Evolutionary conservation across 1,139 yeast species (phyloP).

Genomic region (Geotrichum reessii): DNA sequence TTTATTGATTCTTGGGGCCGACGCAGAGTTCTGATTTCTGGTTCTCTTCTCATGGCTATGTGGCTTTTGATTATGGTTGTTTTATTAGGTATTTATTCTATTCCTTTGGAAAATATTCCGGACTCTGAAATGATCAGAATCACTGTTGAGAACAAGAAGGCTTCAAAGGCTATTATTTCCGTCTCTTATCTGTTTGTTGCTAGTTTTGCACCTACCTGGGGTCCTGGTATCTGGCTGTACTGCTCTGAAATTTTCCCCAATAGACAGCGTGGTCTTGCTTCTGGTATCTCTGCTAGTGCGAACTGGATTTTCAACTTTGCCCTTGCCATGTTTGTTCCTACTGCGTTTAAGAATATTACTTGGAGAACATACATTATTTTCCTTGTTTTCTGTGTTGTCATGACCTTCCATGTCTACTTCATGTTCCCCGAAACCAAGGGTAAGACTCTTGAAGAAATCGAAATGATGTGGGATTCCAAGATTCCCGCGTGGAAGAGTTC

Average conservation of each 20-base stretch:
- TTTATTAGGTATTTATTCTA: constrained; percentile 40
- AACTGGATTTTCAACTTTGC: no score
- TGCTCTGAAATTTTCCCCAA: constrained; percentile 54
- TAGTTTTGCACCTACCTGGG: constrained; percentile 69
- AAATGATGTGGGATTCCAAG: no score
- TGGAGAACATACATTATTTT: no score
- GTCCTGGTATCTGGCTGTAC: constrained; percentile 56
- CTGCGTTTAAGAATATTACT: no score
- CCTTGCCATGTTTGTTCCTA: no score
- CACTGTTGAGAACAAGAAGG: constrained; percentile 37
- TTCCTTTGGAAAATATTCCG: constrained; percentile 34
- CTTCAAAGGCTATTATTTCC: constrained; percentile 51
- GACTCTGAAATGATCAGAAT: constrained; percentile 46
- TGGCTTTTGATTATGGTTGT: constrained; percentile 44
- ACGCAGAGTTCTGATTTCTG: constrained; percentile 41
- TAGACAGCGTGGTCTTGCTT: constrained; percentile 51
- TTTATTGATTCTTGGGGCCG: constrained; percentile 52
- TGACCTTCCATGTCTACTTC: no score
- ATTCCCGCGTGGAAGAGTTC: no score
- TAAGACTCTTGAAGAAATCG: no score
- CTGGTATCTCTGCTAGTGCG: constrained; percentile 54
- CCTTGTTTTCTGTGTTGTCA: no score
- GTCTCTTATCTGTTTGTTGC: constrained; percentile 59
- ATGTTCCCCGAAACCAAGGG: no score
- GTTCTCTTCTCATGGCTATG: constrained; percentile 43